phyloP scores from a whole-genome alignment of 805 yeast species.

The Saccharomycopsis selenospora region DNA sequence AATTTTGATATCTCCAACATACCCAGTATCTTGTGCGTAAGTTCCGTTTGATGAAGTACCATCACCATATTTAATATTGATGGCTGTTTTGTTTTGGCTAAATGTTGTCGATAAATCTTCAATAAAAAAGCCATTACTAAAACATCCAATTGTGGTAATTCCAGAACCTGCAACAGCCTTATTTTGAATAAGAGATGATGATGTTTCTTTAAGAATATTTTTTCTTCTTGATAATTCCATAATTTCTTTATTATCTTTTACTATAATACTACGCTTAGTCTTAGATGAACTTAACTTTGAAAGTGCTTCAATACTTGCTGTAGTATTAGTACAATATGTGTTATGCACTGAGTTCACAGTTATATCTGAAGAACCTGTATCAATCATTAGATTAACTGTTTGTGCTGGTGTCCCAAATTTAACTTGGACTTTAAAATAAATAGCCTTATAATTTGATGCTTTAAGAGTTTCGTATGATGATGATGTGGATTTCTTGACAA shows the following conservation, averaged over 20 bases:
- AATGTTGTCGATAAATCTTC: constrained; percentile 30
- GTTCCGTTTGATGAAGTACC: constrained; percentile 41
- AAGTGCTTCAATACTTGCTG: background rate
- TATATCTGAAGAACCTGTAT: constrained; percentile 71
- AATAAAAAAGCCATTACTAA: constrained; percentile 34
- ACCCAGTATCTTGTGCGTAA: constrained; percentile 62
- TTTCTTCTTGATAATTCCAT: constrained; percentile 8
- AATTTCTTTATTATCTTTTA: background rate
- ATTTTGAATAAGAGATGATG: constrained; percentile 7
- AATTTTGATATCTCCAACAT: constrained; percentile 43
- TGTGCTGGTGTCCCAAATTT: constrained; percentile 53
- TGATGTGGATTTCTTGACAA: background rate
- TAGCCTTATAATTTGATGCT: background rate
- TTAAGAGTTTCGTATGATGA: background rate
- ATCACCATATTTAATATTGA: constrained; percentile 39
- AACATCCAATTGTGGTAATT: constrained; percentile 29
- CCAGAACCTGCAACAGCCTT: constrained; percentile 7
- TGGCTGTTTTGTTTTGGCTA: constrained; percentile 26
- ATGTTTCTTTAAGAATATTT: constrained; percentile 4
- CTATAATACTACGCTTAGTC: background rate
- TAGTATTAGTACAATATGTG: constrained; percentile 34
- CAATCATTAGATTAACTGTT: constrained; percentile 46
- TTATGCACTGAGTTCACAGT: constrained; percentile 50
- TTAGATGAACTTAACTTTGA: background rate
- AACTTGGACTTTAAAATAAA: constrained; percentile 28